Base-by-base conservation (phyloP, 2,329 filamentous ascomycete genomes). In the Aspergillus awamori region DNA sequence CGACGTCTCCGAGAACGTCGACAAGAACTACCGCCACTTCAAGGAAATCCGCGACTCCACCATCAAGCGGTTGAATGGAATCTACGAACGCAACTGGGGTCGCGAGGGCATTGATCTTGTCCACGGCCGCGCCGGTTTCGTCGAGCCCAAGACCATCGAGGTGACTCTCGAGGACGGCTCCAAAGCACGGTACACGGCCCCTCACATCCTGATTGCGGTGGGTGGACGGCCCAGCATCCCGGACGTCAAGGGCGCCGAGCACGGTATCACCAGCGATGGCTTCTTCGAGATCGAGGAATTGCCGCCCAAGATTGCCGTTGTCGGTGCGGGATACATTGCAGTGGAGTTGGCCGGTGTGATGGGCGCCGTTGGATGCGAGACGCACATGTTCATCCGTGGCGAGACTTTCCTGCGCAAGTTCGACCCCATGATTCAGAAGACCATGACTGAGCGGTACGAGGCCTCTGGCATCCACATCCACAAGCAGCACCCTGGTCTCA, bases 371-470 rank as follows among this genome's bases (percentile, higher is more conserved):
- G 79, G 81, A 15, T 80, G 81, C 13, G 81, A 83, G 63, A 81
- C 80, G 2, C 80, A 83, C 70, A 75, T 83, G 76, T 82, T 82
- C 68, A 81, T 83, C 64, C 77, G 81, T 11, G 77, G 79, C 8
- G 71, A 82, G 43, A 77, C 70, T 11, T 81, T 84, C 63, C 69
- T 84, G 64, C 74, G 82, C 63, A 82, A 79, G 63, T 83, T 84
- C 65, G 81, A 84, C 69, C 80, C 81, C 0, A 83, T 83, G 80
- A 71, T 84, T 54, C 81, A 82, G 67, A 73, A 82, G 54, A 83
- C 81, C 11, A 78, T 84, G 77, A 83, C 81, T 11, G 76, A 79
- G 58, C 76, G 80, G 43, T 84, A 84, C 63, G 82, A 82, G 65
- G 77, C 79, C 39, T 70, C 75, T 3, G 82, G 82, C 11, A 74